Base-by-base conservation (phyloP, 108 stramenopile species). In the Chaetoceros muelleri region DNA sequence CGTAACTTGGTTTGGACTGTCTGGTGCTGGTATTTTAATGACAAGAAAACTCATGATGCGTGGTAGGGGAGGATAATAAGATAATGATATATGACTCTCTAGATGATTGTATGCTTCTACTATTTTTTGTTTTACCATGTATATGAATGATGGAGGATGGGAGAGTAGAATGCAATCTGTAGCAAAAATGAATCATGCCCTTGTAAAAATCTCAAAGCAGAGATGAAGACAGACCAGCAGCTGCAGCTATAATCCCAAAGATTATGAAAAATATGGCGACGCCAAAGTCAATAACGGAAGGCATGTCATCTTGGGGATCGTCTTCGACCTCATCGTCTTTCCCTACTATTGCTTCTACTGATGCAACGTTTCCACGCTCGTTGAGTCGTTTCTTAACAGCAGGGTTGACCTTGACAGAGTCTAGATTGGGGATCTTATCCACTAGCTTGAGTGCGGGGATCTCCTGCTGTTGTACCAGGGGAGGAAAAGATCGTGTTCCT, bases 1-100 rank as follows among this genome's bases (percentile, higher is more conserved):
- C 5, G 60, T 66, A 19, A 93, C 91, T 0, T 93, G 91, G 91
- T 93, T 78, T 72, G 84, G 84, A 2, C 64, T 93, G 57, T 73
- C 82, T 27, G 70, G 62, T 10, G 91, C 91, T 19, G 91, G 91
- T n/a, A 51, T 84, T 46, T 62, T 83, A 47, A 86, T 93, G 87
- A 93, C 87, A 0, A 63, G 82, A 50, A 87, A 82, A 60, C 59
- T 92, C 29, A 73, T 90, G 30, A 70, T 63, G 0, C 65, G 72
- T 58, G 81, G 83, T 23, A 66, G 81, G 56, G 70, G 30, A 34
- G 57, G 30, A 48, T 46, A 58, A 3, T 8, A 22, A n/a, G 16
- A 44, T 18, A 24, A 27, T 18, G 23, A 46, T 16, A 46, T 16
- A 26, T 24, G n/a, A n/a, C n/a, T n/a, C n/a, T n/a, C n/a, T n/a